Base-by-base conservation (phyloP, 2,329 filamentous ascomycete genomes). In the Sclerotinia borealis region DNA sequence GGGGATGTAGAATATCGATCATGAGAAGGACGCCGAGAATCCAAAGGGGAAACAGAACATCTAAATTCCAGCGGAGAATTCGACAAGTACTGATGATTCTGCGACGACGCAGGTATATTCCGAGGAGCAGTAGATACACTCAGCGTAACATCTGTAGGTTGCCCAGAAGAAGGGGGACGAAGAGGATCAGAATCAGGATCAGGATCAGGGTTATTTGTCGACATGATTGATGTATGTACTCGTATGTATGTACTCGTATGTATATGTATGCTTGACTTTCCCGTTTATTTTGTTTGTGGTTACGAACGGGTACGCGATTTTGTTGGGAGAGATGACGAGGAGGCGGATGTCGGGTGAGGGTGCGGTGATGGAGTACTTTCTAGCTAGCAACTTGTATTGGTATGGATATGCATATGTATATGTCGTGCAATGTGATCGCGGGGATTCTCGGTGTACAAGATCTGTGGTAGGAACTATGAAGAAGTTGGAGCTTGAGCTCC, bases 301-400 rank as follows among this genome's bases (percentile, higher is more conserved):
- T 25, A 11, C 19, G 51, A 5, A 11, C 11, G 17, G n/a, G n/a
- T n/a, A n/a, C n/a, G n/a, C n/a, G n/a, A n/a, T 45, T 36, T 45
- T 58, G 54, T 58, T 58, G 54, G n/a, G 54, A 58, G 19, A 17
- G n/a, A 47, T 47, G 39, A 58, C 27, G 39, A n/a, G n/a, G 54
- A 58, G 29, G 27, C 27, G 39, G 54, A n/a, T 27, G 29, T 45
- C 29, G 3, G 15, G 19, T 58, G 25, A 29, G n/a, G 34, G 29
- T 47, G 22, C 34, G 9, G n/a, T 45, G 29, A 25, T 34, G 39
- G 7, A 45, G n/a, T n/a, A n/a, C n/a, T n/a, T 45, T 34, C 22
- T 45, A 41, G n/a, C 3, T 45, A 45, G n/a, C 29, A 58, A 25
- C 11, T 19, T 19, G n/a, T 47, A n/a, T 58, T 58, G 54, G n/a